Base-by-base conservation (phyloP, 805 yeast species). In the Metschnikowia chrysomelidarum region DNA sequence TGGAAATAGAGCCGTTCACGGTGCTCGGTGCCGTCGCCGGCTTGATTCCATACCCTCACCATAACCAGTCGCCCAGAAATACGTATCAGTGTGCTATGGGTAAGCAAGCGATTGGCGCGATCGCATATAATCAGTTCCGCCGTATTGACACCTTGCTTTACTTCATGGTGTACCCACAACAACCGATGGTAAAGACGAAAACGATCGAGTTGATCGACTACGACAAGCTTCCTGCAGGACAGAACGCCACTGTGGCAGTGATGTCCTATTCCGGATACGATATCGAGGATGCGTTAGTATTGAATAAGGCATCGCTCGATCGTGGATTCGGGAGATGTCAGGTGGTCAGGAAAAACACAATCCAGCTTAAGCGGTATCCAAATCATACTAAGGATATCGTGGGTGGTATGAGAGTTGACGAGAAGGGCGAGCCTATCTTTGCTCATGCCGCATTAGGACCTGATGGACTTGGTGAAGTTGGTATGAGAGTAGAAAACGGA, bases 101-200 rank as follows among this genome's bases (percentile, higher is more conserved):
- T 79, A 87, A 87, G 65, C 98, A 93, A 68, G 98, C 98, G n/a
- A 91, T 93, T 62, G 98, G 98, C 50, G 98, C 98, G 2, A 93
- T 93, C 63, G 96, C 95, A 8, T 93, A 93, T 60, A 93, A 93
- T 61, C 98, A 93, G 64, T 86, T 93, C 67, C 77, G 87, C 57
- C 81, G 98, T 61, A 91, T 93, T 48, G 98, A 93, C 56, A 93
- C 98, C 1, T 65, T 93, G 54, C 69, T 93, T 46, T 93, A 93
- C 56, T 71, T 93, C 46, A 86, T 93, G 96, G 95, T 88, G n/a
- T 93, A 93, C 57, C 98, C 98, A 4, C 98, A 93, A 64, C 98
- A 93, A 59, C 98, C 98, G 0, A 87, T 93, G 98, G 98, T 93
- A 18, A 93, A 93, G 66, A 88, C 98, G 4, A 87, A 88, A 59